Base-by-base conservation (phyloP, 2,329 filamentous ascomycete species). In the Madurella fahalii region DNA sequence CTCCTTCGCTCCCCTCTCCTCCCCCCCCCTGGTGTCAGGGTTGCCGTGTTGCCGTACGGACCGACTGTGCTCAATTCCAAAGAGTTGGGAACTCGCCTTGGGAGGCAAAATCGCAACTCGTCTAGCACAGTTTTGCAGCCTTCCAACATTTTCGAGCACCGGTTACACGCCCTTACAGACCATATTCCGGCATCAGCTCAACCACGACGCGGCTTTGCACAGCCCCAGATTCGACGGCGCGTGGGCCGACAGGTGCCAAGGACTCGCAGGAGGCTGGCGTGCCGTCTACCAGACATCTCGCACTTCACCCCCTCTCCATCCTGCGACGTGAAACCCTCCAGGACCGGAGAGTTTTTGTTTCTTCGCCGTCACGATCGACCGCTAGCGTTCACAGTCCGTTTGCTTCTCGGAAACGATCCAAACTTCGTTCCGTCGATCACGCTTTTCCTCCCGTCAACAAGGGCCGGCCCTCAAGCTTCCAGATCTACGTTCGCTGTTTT, bases 281-380 rank as follows among this genome's bases (percentile, higher is more conserved):
- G 50, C 18, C 44, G 13, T 43, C 48, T 44, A 48, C 54, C 58
- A 52, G 56, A 50, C 52, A 53, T 48, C 41, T 47, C 45, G 42
- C 49, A 48, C 45, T 40, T 48, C 47, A 56, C 61, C 56, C 58
- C 42, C 55, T 52, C 52, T 43, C 56, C 63, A 67, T 69, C 64
- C 71, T 74, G 72, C 71, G 70, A 75, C 71, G 71, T 68, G 59
- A 64, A 64, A 57, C 55, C 64, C 68, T 65, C 68, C 69, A 60
- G 56, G 56, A 57, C 44, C 69, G 64, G 60, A 65, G 58, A 62
- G 49, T 56, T 53, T 62, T 63, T 63, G 65, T 70, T 69, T 68
- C 63, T 63, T 59, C 62, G 56, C 58, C 62, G 55, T 59, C 63
- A 60, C 62, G 56, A 60, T 60, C 59, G 54, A 58, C 61, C 41